phyloP scores from a whole-genome alignment of 2,329 filamentous ascomycete species.

The Ascochyta koolunga region DNA sequence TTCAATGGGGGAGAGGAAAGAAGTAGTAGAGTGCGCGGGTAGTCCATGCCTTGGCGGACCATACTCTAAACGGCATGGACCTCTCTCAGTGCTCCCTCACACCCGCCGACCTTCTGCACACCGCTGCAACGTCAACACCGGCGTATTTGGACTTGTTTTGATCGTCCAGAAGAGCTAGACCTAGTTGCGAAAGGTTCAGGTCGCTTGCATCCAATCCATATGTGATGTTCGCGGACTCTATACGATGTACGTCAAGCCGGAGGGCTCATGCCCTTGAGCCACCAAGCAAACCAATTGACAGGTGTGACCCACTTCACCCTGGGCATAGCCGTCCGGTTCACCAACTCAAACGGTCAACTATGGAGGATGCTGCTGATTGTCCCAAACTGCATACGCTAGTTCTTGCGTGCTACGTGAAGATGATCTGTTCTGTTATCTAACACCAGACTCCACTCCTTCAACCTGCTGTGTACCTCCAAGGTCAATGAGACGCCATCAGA shows the following conservation, averaged over 20 bases:
- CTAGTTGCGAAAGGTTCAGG: slow-evolving; percentile 16
- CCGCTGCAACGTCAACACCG: slow-evolving; percentile 46
- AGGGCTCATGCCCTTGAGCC: slow-evolving; percentile 35
- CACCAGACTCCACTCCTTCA: background rate
- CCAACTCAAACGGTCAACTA: background rate
- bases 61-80: slow-evolving; percentile 34
- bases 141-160: slow-evolving; percentile 71
- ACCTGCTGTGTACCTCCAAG: background rate
- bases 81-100: slow-evolving; percentile 34
- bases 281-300: slow-evolving; percentile 34
- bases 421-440: background rate
- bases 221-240: slow-evolving; percentile 11
- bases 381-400: no score
- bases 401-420: background rate
- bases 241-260: slow-evolving; percentile 6
- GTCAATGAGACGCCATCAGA: background rate
- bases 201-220: slow-evolving; percentile 6
- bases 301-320: slow-evolving; percentile 42
- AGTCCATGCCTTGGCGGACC: slow-evolving; percentile 27
- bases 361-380: slow-evolving; percentile 1
- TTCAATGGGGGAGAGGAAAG: slow-evolving; percentile 40
- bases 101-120: slow-evolving; percentile 37
- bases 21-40: slow-evolving; percentile 35
- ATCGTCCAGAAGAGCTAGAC: slow-evolving; percentile 50
- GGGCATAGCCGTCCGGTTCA: slow-evolving; percentile 7